Conservation (phyloP, 495 filamentous ascomycete genomes). For the Immersiella caudata region DNA sequence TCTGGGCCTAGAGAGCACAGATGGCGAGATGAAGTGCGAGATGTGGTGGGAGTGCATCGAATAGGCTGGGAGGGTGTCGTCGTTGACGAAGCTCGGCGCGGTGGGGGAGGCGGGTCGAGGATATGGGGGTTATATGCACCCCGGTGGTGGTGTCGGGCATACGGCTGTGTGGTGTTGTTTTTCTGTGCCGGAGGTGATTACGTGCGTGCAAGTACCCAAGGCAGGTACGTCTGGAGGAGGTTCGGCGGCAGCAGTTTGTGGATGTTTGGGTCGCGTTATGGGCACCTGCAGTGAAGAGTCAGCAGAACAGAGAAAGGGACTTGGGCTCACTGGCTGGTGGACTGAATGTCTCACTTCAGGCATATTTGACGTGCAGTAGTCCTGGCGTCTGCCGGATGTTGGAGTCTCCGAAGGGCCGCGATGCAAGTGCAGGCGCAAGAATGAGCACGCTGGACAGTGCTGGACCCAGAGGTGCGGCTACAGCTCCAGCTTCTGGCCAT, state of each 20-base stretch:
- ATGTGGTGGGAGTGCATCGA: background rate
- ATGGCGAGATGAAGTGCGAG: background rate
- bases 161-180: background rate
- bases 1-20: background rate
- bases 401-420: background rate
- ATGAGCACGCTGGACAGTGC: background rate
- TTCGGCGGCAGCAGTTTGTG: no score
- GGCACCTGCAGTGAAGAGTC: background rate
- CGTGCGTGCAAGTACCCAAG: no score
- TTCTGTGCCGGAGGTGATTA: no score
- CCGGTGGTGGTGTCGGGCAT: background rate
- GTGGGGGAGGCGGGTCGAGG: background rate
- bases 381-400: conserved; percentile 1
- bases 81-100: background rate
- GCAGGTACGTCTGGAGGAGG: no score
- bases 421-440: background rate
- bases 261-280: no score
- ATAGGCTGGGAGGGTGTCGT: background rate
- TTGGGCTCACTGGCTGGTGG: no score
- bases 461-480: background rate
- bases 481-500: background rate
- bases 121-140: background rate
- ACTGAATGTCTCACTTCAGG: no score
- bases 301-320: no score
- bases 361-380: background rate